Base-by-base conservation (phyloP, 2,329 filamentous ascomycete species). In the Epichloe uncinata region DNA sequence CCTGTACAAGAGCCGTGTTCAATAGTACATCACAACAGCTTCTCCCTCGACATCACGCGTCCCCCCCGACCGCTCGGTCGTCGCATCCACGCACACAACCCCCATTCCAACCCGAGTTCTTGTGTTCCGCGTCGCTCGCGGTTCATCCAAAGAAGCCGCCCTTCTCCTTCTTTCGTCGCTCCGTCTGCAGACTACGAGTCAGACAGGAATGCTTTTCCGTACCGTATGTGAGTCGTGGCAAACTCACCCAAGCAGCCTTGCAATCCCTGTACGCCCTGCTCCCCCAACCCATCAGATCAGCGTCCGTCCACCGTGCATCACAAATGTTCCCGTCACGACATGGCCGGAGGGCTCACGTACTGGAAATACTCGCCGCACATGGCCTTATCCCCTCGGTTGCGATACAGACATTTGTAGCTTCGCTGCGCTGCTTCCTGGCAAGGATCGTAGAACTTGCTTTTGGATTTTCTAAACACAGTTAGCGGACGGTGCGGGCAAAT, bases 311-410 rank as follows among this genome's bases (percentile, higher is more conserved):
- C 33, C 22, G 6, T 11, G 8, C 9, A 30, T 26, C 20, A 3
- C 41, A 1, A 15, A 22, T 35, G 46, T 15, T 8, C 7, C 4
- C 3, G 26, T 22, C 41, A 30, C 26, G 30, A 13, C 12, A n/a
- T 8, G 16, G 0, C 33, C 30, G 30, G n/a, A 34, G 34, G 35
- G 4, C 12, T 9, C 52, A 69, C 86, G 69, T 65, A 96, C 89
- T 96, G 87, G 63, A 98, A 97, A 64, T 94, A 97, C 66, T 97
- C 91, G 56, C 77, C 75, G 64, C 93, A 98, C 85, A 97, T 85
- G n/a, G 82, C 73, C 56, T 82, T 79, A 63, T 97, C 88, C 13
- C 87, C 90, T 20, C 78, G 82, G 65, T 98, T 98, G 20, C 93
- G 80, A 63, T 89, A 84, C 62, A 98, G 71, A 62, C 93, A 98